Evolutionary conservation across 768 basidiomycete genomes (phyloP).

Genomic region (Hypholoma sublateritium): DNA sequence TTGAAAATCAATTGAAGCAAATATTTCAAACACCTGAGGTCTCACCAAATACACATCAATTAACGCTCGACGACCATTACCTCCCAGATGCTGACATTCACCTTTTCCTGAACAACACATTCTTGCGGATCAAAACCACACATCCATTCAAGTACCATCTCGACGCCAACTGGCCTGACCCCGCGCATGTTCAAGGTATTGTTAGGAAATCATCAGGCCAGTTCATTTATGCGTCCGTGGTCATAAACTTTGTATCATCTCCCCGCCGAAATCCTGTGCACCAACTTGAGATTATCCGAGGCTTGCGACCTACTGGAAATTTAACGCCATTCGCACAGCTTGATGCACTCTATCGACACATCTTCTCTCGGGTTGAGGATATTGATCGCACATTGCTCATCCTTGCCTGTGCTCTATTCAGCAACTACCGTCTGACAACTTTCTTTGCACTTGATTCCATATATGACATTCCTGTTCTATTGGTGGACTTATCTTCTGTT

Average conservation of each 20-base stretch:
- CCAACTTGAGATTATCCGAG: background rate
- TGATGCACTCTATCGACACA: conserved; percentile 4
- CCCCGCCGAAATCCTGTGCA: background rate
- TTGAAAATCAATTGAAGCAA: background rate
- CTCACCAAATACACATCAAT: background rate
- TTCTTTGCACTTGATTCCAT: no score
- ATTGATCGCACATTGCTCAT: background rate
- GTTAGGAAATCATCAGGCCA: conserved; percentile 5
- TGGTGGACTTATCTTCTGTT: no score
- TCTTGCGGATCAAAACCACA: background rate
- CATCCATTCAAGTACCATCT: background rate
- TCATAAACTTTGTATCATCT: conserved; percentile 1
- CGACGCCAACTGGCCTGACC: background rate
- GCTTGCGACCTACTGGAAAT: background rate
- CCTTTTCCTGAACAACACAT: background rate
- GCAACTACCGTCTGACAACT: background rate
- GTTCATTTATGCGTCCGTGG: conserved; percentile 8
- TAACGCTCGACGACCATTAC: background rate
- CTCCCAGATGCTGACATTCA: conserved; percentile 5
- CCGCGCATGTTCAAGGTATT: background rate
- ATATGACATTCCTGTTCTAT: no score
- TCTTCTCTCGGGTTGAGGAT: background rate
- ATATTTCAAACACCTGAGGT: background rate
- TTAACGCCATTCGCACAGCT: background rate
- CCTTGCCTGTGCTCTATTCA: background rate